Conservation (phyloP, 202 grass and related monocot species). For the Eragrostis tef region DNA sequence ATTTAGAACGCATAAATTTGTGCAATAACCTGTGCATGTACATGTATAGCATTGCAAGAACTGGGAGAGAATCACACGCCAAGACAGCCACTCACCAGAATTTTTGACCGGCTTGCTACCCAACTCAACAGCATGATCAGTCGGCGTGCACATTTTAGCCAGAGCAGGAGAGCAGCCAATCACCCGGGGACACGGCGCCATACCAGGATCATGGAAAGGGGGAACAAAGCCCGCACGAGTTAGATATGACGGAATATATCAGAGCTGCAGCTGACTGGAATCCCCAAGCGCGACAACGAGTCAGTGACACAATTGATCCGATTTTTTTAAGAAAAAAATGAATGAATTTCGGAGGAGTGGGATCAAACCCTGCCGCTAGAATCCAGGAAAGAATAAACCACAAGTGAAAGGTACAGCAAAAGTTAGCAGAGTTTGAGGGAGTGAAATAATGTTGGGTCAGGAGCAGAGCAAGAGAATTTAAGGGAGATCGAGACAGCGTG, state of each 20-base stretch:
- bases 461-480: background rate
- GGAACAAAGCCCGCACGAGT: background rate
- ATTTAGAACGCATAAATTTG: background rate
- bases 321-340: background rate
- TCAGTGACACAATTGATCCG: background rate
- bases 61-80: conserved; percentile 10
- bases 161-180: conserved; percentile 22
- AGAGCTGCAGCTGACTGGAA: background rate
- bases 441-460: background rate
- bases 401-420: background rate
- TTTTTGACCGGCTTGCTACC: conserved; percentile 43
- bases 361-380: conserved; percentile 1
- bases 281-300: background rate
- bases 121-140: conserved; percentile 15
- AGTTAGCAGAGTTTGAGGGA: background rate
- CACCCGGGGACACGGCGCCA: conserved; percentile 19
- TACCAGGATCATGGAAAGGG: background rate
- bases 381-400: conserved; percentile 17
- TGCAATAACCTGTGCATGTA: background rate
- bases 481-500: too few species aligned
- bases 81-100: conserved; percentile 33
- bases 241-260: conserved; percentile 33
- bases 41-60: background rate
- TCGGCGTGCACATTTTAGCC: background rate
- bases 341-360: background rate